Evolutionary conservation across 1,139 yeast species (phyloP), one percentile per base, ranked within the genome.

Genomic region (Pneumocystis carinii): DNA sequence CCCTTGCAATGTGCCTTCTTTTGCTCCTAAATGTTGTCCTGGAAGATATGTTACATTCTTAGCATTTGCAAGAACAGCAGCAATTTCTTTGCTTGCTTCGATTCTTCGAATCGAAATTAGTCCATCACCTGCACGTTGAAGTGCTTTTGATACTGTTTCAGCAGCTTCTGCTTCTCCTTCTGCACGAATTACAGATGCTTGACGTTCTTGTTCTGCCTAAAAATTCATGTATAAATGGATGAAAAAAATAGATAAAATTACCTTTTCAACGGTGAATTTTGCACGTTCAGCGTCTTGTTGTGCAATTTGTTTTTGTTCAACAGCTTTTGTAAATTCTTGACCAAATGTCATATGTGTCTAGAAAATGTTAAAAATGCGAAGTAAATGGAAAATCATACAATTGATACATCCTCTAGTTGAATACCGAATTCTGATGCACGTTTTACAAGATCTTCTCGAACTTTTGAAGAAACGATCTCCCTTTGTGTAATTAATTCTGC

Each of bases 131-230:
- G 96, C 92, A 78, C 90, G 90, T 63, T 85, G 83, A 70, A 94
- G 81, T 3, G 98, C 97, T 76, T 85, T 89, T 61, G 97, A 89
- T 68, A 94, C 95, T 66, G 86, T 84, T 67, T 92, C 98, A 7
- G 97, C 99, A 64, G 96, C 89, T 75, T 94, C 98, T 59, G 98
- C 98, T 77, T 94, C 99, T 76, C 98, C 99, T 76, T 94, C 98
- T 35, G 99, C 99, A 70, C 97, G 83, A 68, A 92, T 92, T 70
- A 94, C 90, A 64, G 87, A 80, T 3, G 98, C 98, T 74, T 86
- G 90, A 74, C 95, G 84, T 75, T 92, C 97, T 76, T 94, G 99
- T 75, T 92, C 97, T 4, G 98, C 98, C 75, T 86, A 57, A 19
- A 32, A 32, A 32, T 32, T 37, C 29, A 24, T 48, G 32, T 7